Evolutionary conservation across 2,329 filamentous ascomycete species (phyloP).

Genomic region (Onygenales sp.): DNA sequence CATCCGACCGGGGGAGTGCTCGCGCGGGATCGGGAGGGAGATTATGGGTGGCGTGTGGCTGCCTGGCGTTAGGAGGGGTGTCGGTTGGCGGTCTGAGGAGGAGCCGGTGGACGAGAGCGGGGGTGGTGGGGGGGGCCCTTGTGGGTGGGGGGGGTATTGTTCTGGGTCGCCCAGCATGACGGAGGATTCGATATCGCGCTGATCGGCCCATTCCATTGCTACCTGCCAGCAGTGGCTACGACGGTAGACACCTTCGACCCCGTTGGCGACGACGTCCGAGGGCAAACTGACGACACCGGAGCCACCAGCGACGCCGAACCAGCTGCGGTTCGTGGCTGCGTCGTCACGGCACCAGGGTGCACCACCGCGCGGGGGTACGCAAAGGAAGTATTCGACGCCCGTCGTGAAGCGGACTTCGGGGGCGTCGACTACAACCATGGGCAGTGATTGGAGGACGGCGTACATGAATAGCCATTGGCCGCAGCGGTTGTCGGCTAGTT

Average conservation of each 20-base stretch:
- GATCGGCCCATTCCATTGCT: slow-evolving; percentile 51
- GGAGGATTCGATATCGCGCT: slow-evolving; percentile 25
- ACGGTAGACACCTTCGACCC: slow-evolving; percentile 58
- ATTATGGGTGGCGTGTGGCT: slow-evolving; percentile 23
- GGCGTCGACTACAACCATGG: slow-evolving; percentile 41
- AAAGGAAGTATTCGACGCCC: slow-evolving; percentile 42
- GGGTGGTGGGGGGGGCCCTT: slow-evolving; percentile 6
- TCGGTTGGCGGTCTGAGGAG: slow-evolving; percentile 19
- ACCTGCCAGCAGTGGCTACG: slow-evolving; percentile 61
- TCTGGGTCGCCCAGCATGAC: slow-evolving; percentile 15
- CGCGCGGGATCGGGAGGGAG: slow-evolving; percentile 22
- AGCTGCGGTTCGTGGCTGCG: slow-evolving; percentile 33
- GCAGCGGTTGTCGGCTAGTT: slow-evolving; percentile 37
- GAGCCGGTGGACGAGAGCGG: slow-evolving; percentile 13
- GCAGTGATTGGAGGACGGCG: slow-evolving; percentile 40
- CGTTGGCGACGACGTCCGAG: slow-evolving; percentile 55
- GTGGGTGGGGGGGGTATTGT: slow-evolving; percentile 1
- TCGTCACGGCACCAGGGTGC: slow-evolving; percentile 41
- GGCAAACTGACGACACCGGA: slow-evolving; percentile 53
- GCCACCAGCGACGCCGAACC: slow-evolving; percentile 52
- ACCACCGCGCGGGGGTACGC: slow-evolving; percentile 39
- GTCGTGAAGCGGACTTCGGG: slow-evolving; percentile 35
- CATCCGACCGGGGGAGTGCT: slow-evolving; percentile 20
- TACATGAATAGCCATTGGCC: slow-evolving; percentile 46
- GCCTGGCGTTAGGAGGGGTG: slow-evolving; percentile 22